Evolutionary conservation across 441 rosid species (phyloP), one percentile per base, ranked within the genome.

Genomic region (Adansonia rubrostipa): DNA sequence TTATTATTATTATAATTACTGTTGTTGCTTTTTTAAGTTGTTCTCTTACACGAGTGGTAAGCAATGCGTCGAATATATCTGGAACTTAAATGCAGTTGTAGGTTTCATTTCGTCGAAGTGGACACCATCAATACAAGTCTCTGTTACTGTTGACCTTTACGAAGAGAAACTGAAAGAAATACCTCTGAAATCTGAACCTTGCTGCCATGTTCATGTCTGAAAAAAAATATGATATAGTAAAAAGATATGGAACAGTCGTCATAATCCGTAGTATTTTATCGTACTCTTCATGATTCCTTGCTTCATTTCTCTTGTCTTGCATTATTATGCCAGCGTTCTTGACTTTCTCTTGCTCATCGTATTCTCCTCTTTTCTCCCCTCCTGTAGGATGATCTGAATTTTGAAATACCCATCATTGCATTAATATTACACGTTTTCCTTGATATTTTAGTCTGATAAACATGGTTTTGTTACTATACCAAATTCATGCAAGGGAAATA

Each of bases 21-120:
- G 40, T 36, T 36, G 4, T 36, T 36, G 40, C 40, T 48, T 77
- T 73, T 62, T 68, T 79, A 76, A 50, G 53, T 56, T 64, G 65
- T 80, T 77, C 75, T 77, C 76, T 77, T 80, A 61, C 78, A 76
- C 78, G 73, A 81, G 53, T 53, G 22, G 78, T 64, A 58, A 79
- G 54, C 79, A 84, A 80, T 84, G 82, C 83, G 78, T 83, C 75
- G 88, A 81, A 86, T 86, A 82, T 77, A 69, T 78, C 79, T 77
- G 79, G 57, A 85, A 76, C 81, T 78, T 83, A 71, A 86, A 84
- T 81, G 81, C 82, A 78, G 74, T 80, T 78, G 89, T 81, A 82
- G 79, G 74, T 68, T 82, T 80, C 82, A 0, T 69, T 82, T 80
- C 82, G 1, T 69, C 66, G 3, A 80, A 78, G 74, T 69, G 76